Evolutionary conservation across 2,329 filamentous ascomycete genomes (phyloP), one percentile per base, ranked within the genome.

Genomic region (Rhytidhysteron rufulum): DNA sequence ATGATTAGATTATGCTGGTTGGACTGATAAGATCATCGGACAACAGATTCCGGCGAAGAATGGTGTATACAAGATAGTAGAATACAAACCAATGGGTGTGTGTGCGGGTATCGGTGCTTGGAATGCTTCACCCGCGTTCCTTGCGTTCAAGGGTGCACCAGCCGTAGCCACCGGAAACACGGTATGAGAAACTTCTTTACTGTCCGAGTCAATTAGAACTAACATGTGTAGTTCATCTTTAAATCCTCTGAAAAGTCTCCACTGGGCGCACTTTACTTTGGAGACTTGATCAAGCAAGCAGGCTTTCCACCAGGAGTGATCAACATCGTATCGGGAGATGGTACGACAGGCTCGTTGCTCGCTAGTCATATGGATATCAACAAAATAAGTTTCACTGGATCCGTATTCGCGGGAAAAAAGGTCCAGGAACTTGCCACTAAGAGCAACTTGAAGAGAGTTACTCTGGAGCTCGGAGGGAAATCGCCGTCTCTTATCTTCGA

Each of bases 381-480:
- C 47, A 71, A 69, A 52, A 64, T 70, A 40, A 60, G 55, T 18
- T 70, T 70, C 45, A 70, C 68, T 2, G 67, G 67, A 2, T 62
- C 56, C 9, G 57, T 58, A 4, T 52, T 59, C 17, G 57, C 60
- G 4, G 67, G 67, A 6, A 60, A 62, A 31, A 59, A 63, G 33
- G 59, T 70, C 10, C 63, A 66, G 43, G 63, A 67, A 27, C 53
- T 56, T 15, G 67, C 69, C 2, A 58, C 66, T 2, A 60, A 57
- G 42, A 63, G 58, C 32, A 72, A 70, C 40, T 50, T 73, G 42
- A 74, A 73, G 58, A 63, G 67, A 21, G 65, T 72, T 25, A 69
- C 68, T 2, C 58, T 74, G 2, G 70, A 73, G 50, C 60, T 71
- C 6, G 70, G 70, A 29, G 71, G 71, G 25, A 73, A 73, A 53